Base-by-base conservation (phyloP, 768 basidiomycete species). In the Leucosporidium yakuticum region DNA sequence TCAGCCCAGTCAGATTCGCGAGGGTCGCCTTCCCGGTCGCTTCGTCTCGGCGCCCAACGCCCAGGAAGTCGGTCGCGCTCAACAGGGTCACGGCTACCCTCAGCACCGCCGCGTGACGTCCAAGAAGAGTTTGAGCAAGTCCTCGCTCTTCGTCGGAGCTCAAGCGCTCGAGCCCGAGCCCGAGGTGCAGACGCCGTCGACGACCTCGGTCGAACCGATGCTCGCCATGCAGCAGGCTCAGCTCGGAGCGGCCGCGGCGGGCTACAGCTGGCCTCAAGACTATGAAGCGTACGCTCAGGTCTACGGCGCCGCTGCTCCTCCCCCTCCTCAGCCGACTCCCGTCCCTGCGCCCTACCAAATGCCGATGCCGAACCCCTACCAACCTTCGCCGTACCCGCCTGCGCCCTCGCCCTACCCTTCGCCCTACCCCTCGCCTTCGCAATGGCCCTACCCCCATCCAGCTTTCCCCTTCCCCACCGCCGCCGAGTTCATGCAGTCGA, bases 21-120 rank as follows among this genome's bases (percentile, higher is more conserved):
- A 58, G 23, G 57, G 57, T n/a, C 57, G 57, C 34, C 57, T 58
- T 9, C 57, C 57, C 5, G 25, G 25, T 36, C 57, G 57, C 34
- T 36, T 58, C 57, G 57, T 58, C 36, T 58, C 57, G 23, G 57
- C 34, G 36, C 57, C 57, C 9, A 23, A 23, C 36, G 19, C 32
- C 39, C 57, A 23, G 21, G 34, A 20, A 4, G 36, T 7, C 8
- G 57, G 39, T 44, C 39, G 39, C 39, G 39, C 39, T 15, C 39
- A 44, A 3, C 39, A 8, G 14, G 39, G 39, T 15, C 39, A 44
- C 14, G 39, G 39, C 39, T 44, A 8, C 6, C 6, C 39, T 15
- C 39, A 44, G 39, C 39, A 44, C 39, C 39, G 39, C 17, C 39
- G 39, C 14, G 39, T 44, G 39, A 44, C 11, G 39, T 44, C 53